A percentile compares a stretch with the other conserved stretches of the same genome.
Conservation (phyloP, 2,329 filamentous ascomycete species). For the Podosphaera aphanis region DNA sequence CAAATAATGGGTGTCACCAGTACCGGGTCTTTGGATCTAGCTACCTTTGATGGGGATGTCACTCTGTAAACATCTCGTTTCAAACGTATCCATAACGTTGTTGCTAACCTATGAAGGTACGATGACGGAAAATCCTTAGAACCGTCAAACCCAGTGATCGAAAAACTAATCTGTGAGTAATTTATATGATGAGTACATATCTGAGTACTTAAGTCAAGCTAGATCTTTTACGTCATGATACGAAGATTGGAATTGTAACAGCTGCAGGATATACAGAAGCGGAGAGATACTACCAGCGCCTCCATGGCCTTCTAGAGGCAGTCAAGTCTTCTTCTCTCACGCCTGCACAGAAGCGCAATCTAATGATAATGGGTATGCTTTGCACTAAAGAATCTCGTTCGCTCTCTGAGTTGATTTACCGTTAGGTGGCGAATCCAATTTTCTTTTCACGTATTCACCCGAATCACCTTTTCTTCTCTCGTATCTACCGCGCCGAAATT, state of each 20-base stretch:
- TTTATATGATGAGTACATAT: background rate
- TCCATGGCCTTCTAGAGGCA: constrained; percentile 69
- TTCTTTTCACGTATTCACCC: constrained; percentile 60
- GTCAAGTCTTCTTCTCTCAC: constrained; percentile 40
- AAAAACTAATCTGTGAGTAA: constrained; percentile 23
- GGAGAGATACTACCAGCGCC: constrained; percentile 61
- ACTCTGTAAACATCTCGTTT: constrained; percentile 36
- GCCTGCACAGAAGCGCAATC: constrained; percentile 43
- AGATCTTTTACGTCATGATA: constrained; percentile 51
- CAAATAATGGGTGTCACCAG: constrained; percentile 79
- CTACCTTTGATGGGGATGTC: constrained; percentile 95
- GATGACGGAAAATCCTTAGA: constrained; percentile 66
- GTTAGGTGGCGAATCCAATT: constrained; percentile 68
- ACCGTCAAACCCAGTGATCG: constrained; percentile 53
- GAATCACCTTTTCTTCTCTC: constrained; percentile 41
- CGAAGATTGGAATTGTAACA: constrained; percentile 84
- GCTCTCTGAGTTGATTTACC: constrained; percentile 1
- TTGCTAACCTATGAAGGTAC: constrained; percentile 26
- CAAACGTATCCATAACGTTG: background rate
- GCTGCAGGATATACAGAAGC: constrained; percentile 86
- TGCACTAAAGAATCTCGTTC: background rate
- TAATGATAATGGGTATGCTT: constrained; percentile 55
- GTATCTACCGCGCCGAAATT: constrained; percentile 39
- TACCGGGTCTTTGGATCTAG: constrained; percentile 48
- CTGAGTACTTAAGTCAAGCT: constrained; percentile 18